These are phyloP conservation scores for Ceratocystis harringtonii DNA, from an alignment of 2,329 filamentous ascomycete species.

Conservation along the genomic window DNA sequence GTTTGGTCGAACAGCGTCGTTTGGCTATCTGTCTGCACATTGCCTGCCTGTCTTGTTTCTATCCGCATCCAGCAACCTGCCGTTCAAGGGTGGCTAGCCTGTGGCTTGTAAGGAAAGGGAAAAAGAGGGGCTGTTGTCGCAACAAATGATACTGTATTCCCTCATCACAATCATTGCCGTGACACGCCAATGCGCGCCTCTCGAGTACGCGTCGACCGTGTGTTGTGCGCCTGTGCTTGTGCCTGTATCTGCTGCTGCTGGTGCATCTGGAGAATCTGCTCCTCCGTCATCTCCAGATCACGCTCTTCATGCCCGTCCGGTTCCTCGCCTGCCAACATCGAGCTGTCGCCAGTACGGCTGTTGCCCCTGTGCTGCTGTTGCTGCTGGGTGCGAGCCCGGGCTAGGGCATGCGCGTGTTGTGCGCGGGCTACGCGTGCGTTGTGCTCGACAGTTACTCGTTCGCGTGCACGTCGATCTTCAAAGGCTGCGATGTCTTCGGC, in stretches of 20 bases:
- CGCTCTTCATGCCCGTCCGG: background rate
- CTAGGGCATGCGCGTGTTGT: slow-evolving; percentile 6
- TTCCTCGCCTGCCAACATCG: slow-evolving; percentile 10
- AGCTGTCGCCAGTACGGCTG: background rate
- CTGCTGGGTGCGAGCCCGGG: slow-evolving; percentile 18
- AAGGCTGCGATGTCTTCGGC: slow-evolving; percentile 56
- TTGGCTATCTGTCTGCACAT: background rate
- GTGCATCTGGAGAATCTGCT: slow-evolving; percentile 13
- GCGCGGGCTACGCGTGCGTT: slow-evolving; percentile 12
- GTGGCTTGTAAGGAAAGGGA: background rate
- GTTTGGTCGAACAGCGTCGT: background rate
- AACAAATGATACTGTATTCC: too few species aligned
- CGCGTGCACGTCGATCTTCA: slow-evolving; percentile 43
- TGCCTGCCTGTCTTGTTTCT: background rate
- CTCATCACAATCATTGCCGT: background rate
- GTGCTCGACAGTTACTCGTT: slow-evolving; percentile 25
- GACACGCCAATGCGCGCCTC: slow-evolving; percentile 13
- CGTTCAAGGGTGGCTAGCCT: background rate
- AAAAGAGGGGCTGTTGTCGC: background rate
- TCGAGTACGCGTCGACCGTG: slow-evolving; percentile 8
- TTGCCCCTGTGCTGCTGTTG: slow-evolving; percentile 13
- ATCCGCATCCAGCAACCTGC: background rate
- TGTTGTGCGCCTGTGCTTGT: slow-evolving; percentile 19
- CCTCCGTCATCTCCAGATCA: slow-evolving; percentile 16
- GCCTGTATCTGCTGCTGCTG: slow-evolving; percentile 20